Base-by-base conservation (phyloP, 2,329 filamentous ascomycete genomes). In the Mollisiaceae sp. region DNA sequence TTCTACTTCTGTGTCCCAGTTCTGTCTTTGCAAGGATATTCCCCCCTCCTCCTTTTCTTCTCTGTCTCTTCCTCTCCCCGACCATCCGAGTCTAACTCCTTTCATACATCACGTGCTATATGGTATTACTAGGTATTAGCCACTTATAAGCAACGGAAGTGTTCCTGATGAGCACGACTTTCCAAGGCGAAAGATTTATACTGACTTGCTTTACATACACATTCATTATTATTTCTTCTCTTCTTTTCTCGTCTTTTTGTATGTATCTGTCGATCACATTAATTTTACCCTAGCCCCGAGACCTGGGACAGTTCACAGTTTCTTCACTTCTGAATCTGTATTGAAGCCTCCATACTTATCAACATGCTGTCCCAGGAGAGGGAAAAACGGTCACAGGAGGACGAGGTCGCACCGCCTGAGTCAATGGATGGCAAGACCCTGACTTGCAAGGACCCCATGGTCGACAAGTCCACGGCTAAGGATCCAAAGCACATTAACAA, bases 71-170 rank as follows among this genome's bases (percentile, higher is more conserved):
- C n/a, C n/a, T n/a, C n/a, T n/a, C n/a, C 22, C 45, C 45, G 20
- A 24, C 45, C n/a, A 22, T 50, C 45, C 45, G 45, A 50, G 45
- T 50, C 45, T 50, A 50, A 24, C n/a, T 50, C 8, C 45, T 50
- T 50, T 22, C n/a, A n/a, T 50, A 24, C 20, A 22, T 50, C 45
- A 24, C 12, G 8, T 50, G 20, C 12, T 2, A 22, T 11, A 45
- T 45, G 18, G 43, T 8, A 45, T 20, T 45, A 6, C 4, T 20
- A 2, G 24, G 4, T 45, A 6, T n/a, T 20, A 2, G 24, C n/a
- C 20, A 24, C 45, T 24, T 50, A 24, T 50, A 50, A 50, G 20
- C 22, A 22, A 22, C 6, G 9, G n/a, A 50, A 24, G 11, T 8
- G 45, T n/a, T 9, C 8, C 20, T 50, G 45, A 9, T 24, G n/a